Evolutionary conservation across 2,329 filamentous ascomycete genomes (phyloP).

Genomic region (Trichoderma harzianum): DNA sequence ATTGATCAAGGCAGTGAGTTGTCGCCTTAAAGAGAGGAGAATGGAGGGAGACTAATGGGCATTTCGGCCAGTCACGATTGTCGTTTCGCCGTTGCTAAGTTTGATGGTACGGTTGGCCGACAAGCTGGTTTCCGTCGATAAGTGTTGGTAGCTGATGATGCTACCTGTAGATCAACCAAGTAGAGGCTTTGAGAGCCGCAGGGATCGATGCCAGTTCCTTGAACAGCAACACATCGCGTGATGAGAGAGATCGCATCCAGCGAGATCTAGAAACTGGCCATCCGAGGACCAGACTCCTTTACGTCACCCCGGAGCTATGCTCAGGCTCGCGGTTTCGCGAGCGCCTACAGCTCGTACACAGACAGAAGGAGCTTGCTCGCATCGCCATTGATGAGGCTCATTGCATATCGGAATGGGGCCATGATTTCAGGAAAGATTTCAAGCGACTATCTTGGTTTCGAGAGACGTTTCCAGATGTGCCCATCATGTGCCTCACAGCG

Average conservation of each 20-base stretch:
- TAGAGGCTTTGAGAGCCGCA: slow-evolving; percentile 70
- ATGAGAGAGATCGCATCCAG: slow-evolving; percentile 66
- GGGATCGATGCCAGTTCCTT: slow-evolving; percentile 80
- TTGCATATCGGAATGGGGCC: slow-evolving; percentile 97
- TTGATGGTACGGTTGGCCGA: slow-evolving; percentile 64
- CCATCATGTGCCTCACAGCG: slow-evolving; percentile 88
- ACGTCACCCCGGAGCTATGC: slow-evolving; percentile 91
- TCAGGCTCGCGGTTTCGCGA: slow-evolving; percentile 73
- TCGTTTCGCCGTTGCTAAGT: slow-evolving; percentile 83
- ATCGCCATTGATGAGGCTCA: slow-evolving; percentile 93
- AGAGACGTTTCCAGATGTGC: slow-evolving; percentile 74
- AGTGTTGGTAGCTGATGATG: neutral
- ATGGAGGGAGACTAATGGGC: neutral
- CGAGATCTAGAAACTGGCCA: slow-evolving; percentile 84
- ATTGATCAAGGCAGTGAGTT: slow-evolving; percentile 80
- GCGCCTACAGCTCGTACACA: slow-evolving; percentile 67
- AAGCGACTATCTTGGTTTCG: slow-evolving; percentile 85
- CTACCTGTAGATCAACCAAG: slow-evolving; percentile 76
- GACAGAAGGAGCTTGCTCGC: slow-evolving; percentile 79
- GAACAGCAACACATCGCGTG: slow-evolving; percentile 72
- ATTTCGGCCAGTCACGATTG: slow-evolving; percentile 70
- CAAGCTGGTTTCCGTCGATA: slow-evolving; percentile 4
- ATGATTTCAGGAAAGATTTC: slow-evolving; percentile 93
- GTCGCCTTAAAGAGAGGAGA: neutral
- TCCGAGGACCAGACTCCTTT: slow-evolving; percentile 76